Evolutionary conservation across 2,329 filamentous ascomycete genomes (phyloP).

Genomic region (Lasiodiplodia sp.): DNA sequence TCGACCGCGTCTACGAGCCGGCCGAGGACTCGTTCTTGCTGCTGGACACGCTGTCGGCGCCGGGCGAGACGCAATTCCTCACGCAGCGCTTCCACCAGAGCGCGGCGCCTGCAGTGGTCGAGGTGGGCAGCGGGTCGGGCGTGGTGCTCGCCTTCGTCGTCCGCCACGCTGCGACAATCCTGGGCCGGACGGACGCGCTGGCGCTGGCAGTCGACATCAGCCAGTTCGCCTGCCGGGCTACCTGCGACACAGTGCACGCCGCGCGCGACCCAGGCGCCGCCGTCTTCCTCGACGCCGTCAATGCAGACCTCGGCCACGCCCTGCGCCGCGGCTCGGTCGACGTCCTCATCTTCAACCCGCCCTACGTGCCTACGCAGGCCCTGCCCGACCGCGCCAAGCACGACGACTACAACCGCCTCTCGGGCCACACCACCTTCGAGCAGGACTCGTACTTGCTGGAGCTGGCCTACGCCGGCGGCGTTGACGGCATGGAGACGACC

Average conservation of each 20-base stretch:
- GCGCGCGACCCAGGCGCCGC: slow-evolving; percentile 43
- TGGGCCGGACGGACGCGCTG: slow-evolving; percentile 74
- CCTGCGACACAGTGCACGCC: slow-evolving; percentile 68
- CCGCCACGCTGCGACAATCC: slow-evolving; percentile 74
- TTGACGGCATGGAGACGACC: slow-evolving; percentile 93
- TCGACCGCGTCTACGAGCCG: slow-evolving; percentile 90
- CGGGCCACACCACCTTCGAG: slow-evolving; percentile 63
- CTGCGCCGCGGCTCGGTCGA: slow-evolving; percentile 71
- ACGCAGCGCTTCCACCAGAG: slow-evolving; percentile 62
- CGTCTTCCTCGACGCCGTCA: slow-evolving; percentile 70
- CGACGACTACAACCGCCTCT: slow-evolving; percentile 35
- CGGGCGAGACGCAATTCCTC: slow-evolving; percentile 73
- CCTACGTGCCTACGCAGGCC: slow-evolving; percentile 87
- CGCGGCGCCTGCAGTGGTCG: slow-evolving; percentile 68
- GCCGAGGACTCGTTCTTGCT: slow-evolving; percentile 95
- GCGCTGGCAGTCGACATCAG: slow-evolving; percentile 86
- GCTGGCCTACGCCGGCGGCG: slow-evolving; percentile 87
- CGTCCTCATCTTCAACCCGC: slow-evolving; percentile 93
- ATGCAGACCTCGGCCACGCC: slow-evolving; percentile 72
- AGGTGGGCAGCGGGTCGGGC: slow-evolving; percentile 90
- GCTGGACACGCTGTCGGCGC: slow-evolving; percentile 84
- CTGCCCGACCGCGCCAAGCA: slow-evolving; percentile 65
- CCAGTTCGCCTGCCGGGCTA: slow-evolving; percentile 79
- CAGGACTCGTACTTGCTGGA: slow-evolving; percentile 83
- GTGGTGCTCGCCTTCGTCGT: slow-evolving; percentile 90